Evolutionary conservation across 2,329 filamentous ascomycete species (phyloP).

Genomic region (Cercospora sp.): DNA sequence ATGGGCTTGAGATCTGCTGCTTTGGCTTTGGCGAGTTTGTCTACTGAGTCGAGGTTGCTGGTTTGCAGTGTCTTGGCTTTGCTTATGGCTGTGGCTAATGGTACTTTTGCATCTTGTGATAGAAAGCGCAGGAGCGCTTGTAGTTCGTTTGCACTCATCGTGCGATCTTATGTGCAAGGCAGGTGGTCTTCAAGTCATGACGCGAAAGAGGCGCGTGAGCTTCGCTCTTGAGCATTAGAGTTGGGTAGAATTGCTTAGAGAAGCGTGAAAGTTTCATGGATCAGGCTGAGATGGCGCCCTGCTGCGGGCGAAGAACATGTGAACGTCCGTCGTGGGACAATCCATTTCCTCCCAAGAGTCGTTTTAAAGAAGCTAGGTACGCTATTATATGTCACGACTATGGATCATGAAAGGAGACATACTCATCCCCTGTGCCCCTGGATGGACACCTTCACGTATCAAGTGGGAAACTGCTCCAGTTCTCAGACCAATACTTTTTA

Average conservation of each 20-base stretch:
- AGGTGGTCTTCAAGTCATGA: neutral
- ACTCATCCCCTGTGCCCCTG: no score
- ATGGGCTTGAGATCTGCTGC: constrained; percentile 46
- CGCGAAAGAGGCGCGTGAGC: neutral
- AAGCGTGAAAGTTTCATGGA: no score
- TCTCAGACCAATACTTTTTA: no score
- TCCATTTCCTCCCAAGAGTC: no score
- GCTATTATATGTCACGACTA: no score
- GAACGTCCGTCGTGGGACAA: no score
- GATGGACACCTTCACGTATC: no score
- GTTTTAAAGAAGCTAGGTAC: no score
- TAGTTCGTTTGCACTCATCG: constrained; percentile 29
- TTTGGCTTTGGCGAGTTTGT: constrained; percentile 52
- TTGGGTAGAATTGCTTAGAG: neutral
- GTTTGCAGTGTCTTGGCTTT: constrained; percentile 57
- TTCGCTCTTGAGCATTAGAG: neutral
- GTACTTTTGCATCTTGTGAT: constrained; percentile 58
- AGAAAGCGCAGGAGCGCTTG: constrained; percentile 56
- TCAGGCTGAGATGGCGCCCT: no score
- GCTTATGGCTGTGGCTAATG: constrained; percentile 55
- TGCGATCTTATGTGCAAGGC: neutral
- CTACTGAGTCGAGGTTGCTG: constrained; percentile 48
- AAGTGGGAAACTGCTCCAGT: no score
- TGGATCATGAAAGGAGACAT: no score
- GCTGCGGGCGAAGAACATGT: no score